phyloP scores from a whole-genome alignment of 1,284 basidiomycete genomes.

The Ceratobasidium sp. region DNA sequence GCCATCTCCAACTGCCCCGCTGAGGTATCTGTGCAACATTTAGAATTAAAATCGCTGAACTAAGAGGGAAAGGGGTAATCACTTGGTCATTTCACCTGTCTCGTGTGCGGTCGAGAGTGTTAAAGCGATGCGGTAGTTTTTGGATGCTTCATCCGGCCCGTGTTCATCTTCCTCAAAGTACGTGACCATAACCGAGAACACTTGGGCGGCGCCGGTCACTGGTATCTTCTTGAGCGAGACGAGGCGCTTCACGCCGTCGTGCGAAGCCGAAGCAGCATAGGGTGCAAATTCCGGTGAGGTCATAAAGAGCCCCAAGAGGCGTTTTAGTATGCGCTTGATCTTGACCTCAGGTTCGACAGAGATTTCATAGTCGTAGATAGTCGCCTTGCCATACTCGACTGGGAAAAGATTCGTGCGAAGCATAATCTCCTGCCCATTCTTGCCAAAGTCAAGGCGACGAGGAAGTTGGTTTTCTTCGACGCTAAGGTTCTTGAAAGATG shows the following conservation, averaged over 20 bases:
- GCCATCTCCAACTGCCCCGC: slow-evolving; percentile 66
- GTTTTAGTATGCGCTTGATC: slow-evolving; percentile 69
- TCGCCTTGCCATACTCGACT: slow-evolving; percentile 67
- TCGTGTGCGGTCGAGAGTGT: slow-evolving; percentile 71
- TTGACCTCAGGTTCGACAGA: slow-evolving; percentile 67
- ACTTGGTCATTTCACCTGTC: slow-evolving; percentile 70
- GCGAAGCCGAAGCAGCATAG: slow-evolving; percentile 71
- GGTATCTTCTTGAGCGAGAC: slow-evolving; percentile 69
- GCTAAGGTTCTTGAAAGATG: slow-evolving; percentile 60
- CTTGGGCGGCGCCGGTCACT: slow-evolving; percentile 60
- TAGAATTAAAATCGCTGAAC: slow-evolving; percentile 47
- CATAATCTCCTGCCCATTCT: slow-evolving; percentile 68
- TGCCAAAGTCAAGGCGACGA: slow-evolving; percentile 76
- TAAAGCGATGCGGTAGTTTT: slow-evolving; percentile 74
- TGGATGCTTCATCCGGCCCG: slow-evolving; percentile 62
- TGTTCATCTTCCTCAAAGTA: slow-evolving; percentile 77
- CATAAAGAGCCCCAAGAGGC: slow-evolving; percentile 81
- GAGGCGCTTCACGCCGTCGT: slow-evolving; percentile 76
- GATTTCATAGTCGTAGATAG: slow-evolving; percentile 78
- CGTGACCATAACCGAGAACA: slow-evolving; percentile 62
- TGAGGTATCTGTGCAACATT: slow-evolving; percentile 65
- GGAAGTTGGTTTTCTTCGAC: slow-evolving; percentile 67
- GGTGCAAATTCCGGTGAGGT: slow-evolving; percentile 67
- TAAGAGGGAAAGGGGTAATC: slow-evolving; percentile 53
- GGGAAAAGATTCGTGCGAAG: slow-evolving; percentile 83